Percentiles rank a stretch among this genome's conserved stretches.
These are phyloP conservation scores for Discostella stelligera DNA, from an alignment of 352 stramenopile genomes.

Conservation along the genomic window DNA sequence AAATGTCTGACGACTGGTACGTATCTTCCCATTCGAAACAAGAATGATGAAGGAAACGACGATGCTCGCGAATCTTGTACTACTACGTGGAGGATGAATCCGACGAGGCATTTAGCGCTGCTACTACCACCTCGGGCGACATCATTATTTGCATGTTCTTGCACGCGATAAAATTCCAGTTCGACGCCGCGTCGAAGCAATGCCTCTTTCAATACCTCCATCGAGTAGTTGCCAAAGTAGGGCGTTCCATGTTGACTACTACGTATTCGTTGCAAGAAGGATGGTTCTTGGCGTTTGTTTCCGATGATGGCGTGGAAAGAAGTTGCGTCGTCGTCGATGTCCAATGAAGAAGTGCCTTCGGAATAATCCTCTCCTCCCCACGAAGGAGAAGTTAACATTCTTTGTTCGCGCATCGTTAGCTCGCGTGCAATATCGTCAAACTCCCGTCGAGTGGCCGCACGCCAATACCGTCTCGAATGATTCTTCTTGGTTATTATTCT, in stretches of 20 bases:
- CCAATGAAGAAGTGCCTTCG: neutral
- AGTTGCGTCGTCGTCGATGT: neutral
- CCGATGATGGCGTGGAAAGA: too few relatives aligned
- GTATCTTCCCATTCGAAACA: constrained; percentile 25
- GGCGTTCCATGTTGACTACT: constrained; percentile 38
- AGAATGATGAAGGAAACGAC: constrained; percentile 5
- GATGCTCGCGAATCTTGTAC: neutral
- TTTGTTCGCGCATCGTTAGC: constrained; percentile 31
- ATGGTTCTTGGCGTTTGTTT: constrained; percentile 3
- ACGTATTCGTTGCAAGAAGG: constrained; percentile 30
- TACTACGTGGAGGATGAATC: constrained; percentile 44
- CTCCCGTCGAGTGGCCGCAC: constrained; percentile 32
- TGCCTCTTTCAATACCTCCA: constrained; percentile 28
- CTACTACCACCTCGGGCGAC: neutral
- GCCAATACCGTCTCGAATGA: constrained; percentile 1
- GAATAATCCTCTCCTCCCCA: constrained; percentile 8
- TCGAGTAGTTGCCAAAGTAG: constrained; percentile 46
- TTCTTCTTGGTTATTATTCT: neutral
- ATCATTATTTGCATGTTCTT: neutral
- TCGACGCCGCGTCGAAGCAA: constrained; percentile 36
- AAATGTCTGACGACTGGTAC: constrained; percentile 36
- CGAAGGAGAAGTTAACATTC: constrained; percentile 12
- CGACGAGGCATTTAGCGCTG: constrained; percentile 14
- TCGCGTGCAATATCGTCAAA: constrained; percentile 46
- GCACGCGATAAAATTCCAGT: constrained; percentile 38